Evolutionary conservation across 352 stramenopile genomes (phyloP).

Genomic region (Globisporangium camurandrum): DNA sequence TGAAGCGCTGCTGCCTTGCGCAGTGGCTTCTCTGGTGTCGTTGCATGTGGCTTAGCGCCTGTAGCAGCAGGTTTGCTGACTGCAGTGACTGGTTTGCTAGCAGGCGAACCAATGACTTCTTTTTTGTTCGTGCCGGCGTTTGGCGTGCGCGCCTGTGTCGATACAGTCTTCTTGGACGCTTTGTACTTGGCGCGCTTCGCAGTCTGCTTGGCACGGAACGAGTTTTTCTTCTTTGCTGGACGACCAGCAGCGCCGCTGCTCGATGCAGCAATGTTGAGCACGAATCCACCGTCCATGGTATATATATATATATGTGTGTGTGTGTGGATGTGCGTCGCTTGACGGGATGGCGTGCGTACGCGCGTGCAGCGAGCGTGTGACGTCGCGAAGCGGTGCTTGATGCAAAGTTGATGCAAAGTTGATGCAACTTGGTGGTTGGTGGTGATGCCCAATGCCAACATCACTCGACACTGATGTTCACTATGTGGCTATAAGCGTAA

Average conservation of each 20-base stretch:
- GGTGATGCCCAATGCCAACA: neutral
- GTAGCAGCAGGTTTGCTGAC: too few relatives aligned
- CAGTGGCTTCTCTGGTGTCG: neutral
- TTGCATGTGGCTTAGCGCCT: neutral
- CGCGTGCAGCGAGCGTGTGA: neutral
- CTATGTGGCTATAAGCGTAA: neutral
- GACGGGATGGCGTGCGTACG: neutral
- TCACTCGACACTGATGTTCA: neutral
- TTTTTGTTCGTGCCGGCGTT: slow-evolving; percentile 3
- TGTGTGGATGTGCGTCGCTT: neutral
- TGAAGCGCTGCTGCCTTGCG: neutral
- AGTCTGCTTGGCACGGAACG: slow-evolving; percentile 71
- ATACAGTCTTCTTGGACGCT: slow-evolving; percentile 14
- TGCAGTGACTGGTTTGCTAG: slow-evolving; percentile 2
- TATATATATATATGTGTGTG: neutral
- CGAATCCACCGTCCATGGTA: slow-evolving; percentile 52
- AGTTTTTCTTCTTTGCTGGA: slow-evolving; percentile 61
- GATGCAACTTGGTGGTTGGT: neutral
- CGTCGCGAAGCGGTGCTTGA: too few relatives aligned
- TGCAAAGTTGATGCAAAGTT: neutral
- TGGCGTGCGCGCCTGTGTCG: slow-evolving; percentile 6
- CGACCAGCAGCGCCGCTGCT: slow-evolving; percentile 12
- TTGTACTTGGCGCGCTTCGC: slow-evolving; percentile 25
- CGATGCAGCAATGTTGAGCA: slow-evolving; percentile 73
- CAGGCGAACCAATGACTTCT: slow-evolving; percentile 2